Evolutionary conservation across 495 filamentous ascomycete genomes (phyloP).

Genomic region (Trichocladium antarcticum): DNA sequence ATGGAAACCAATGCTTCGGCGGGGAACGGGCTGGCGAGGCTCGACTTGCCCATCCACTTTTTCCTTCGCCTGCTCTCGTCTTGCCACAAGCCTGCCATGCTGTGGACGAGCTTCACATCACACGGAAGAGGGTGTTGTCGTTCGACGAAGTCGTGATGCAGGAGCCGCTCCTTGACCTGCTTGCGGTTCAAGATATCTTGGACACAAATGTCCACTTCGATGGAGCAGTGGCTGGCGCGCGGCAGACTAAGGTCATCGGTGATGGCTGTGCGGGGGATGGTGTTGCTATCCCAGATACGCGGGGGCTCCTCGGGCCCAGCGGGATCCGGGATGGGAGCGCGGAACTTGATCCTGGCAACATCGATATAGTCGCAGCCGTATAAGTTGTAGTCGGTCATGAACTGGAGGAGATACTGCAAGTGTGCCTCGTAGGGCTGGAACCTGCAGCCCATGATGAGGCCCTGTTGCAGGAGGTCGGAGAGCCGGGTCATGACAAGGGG

Average conservation of each 20-base stretch:
- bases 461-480: constrained; percentile 74
- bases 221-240: constrained; percentile 71
- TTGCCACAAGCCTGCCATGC: constrained; percentile 88
- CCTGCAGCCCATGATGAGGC: constrained; percentile 65
- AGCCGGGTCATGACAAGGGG: constrained; percentile 70
- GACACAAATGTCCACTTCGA: constrained; percentile 82
- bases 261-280: constrained; percentile 38
- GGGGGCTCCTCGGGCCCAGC: constrained; percentile 45
- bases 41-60: constrained; percentile 48
- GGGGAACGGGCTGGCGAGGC: constrained; percentile 63
- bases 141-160: constrained; percentile 87
- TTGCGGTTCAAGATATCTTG: constrained; percentile 79
- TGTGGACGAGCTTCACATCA: constrained; percentile 72
- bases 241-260: constrained; percentile 52
- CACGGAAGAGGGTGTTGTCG: constrained; percentile 48
- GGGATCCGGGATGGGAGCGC: constrained; percentile 58
- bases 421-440: constrained; percentile 93
- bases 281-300: constrained; percentile 72
- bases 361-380: constrained; percentile 83
- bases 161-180: constrained; percentile 54
- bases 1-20: constrained; percentile 72
- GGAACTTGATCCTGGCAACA: constrained; percentile 50
- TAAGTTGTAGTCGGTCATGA: constrained; percentile 96
- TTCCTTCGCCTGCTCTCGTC: constrained; percentile 78
- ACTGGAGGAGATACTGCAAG: constrained; percentile 81